Conservation (phyloP, 176 grass and related monocot species). For the Carex kokanica region DNA sequence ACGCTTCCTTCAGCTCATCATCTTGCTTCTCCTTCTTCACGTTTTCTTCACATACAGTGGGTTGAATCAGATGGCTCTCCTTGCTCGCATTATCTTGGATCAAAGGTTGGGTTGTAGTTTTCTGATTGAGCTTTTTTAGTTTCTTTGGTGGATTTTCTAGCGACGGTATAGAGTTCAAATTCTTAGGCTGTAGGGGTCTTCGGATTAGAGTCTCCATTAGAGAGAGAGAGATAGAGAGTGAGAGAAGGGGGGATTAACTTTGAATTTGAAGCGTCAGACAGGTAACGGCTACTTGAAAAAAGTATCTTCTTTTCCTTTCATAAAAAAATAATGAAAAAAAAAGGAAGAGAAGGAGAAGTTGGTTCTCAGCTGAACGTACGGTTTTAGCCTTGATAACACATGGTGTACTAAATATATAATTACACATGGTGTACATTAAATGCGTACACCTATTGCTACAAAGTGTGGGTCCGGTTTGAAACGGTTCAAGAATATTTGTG, state of each 20-base stretch:
- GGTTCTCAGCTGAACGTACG: neutral
- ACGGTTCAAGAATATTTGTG: neutral
- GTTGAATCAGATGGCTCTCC: slow-evolving; percentile 12
- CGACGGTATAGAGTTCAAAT: slow-evolving; percentile 20
- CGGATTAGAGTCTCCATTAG: slow-evolving; percentile 27
- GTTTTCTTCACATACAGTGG: neutral
- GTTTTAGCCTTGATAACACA: slow-evolving; percentile 4
- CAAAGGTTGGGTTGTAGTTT: neutral
- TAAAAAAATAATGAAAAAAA: neutral
- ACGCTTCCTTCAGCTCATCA: slow-evolving; percentile 20
- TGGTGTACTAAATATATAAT: neutral
- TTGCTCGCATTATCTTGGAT: neutral
- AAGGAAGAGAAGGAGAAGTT: neutral
- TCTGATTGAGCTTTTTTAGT: slow-evolving; percentile 12
- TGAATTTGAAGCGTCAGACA: slow-evolving; percentile 29
- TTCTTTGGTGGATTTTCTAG: slow-evolving; percentile 13
- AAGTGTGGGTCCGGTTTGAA: neutral
- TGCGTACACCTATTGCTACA: neutral
- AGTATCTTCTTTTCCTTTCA: neutral
- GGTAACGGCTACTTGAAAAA: slow-evolving; percentile 36
- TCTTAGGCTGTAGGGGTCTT: slow-evolving; percentile 31
- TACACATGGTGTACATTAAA: neutral
- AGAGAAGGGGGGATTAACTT: neutral
- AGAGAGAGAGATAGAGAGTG: slow-evolving; percentile 3
- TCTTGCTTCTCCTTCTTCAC: neutral